A percentile compares a stretch with the other conserved stretches of the same genome.
Conservation (phyloP, 2,329 filamentous ascomycete species). For the Raffaelea albimanens region DNA sequence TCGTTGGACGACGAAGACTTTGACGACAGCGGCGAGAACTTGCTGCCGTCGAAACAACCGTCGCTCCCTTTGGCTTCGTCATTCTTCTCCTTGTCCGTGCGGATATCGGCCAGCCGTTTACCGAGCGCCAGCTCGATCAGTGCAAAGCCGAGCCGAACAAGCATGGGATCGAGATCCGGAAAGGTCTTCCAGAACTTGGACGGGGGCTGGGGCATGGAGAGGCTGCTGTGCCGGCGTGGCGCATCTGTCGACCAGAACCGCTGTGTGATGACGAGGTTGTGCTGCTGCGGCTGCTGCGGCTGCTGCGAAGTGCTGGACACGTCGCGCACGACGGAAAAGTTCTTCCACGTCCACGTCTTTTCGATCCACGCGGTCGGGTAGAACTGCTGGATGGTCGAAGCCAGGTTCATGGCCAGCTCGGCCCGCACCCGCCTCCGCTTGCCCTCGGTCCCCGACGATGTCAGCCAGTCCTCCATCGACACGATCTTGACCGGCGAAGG, state of each 20-base stretch:
- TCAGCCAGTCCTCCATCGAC: slow-evolving; percentile 12
- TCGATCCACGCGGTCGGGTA: slow-evolving; percentile 13
- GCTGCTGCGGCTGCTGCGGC: too few relatives aligned
- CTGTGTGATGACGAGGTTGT: slow-evolving; percentile 11
- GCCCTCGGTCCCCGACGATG: slow-evolving; percentile 5
- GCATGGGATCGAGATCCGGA: slow-evolving; percentile 11
- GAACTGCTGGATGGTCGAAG: slow-evolving; percentile 11
- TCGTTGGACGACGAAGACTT: slow-evolving; percentile 1
- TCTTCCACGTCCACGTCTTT: slow-evolving; percentile 12
- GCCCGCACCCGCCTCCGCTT: slow-evolving; percentile 10
- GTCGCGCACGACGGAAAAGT: slow-evolving; percentile 10
- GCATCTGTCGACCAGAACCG: slow-evolving; percentile 10
- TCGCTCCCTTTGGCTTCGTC: not conserved
- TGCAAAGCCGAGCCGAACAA: slow-evolving; percentile 12
- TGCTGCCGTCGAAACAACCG: not conserved
- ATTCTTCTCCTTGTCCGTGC: not conserved
- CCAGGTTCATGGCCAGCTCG: slow-evolving; percentile 11
- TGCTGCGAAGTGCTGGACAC: not conserved
- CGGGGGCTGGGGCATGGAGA: not conserved
- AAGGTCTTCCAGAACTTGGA: slow-evolving; percentile 11
- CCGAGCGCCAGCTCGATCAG: slow-evolving; percentile 12
- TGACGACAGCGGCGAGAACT: not conserved
- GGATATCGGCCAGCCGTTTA: slow-evolving; percentile 9
- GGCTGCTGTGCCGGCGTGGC: slow-evolving; percentile 1
- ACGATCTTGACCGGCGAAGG: slow-evolving; percentile 5